Evolutionary conservation across 225 moss, liverwort and hornwort genomes (phyloP).

Genomic region (Climacium dendroides): DNA sequence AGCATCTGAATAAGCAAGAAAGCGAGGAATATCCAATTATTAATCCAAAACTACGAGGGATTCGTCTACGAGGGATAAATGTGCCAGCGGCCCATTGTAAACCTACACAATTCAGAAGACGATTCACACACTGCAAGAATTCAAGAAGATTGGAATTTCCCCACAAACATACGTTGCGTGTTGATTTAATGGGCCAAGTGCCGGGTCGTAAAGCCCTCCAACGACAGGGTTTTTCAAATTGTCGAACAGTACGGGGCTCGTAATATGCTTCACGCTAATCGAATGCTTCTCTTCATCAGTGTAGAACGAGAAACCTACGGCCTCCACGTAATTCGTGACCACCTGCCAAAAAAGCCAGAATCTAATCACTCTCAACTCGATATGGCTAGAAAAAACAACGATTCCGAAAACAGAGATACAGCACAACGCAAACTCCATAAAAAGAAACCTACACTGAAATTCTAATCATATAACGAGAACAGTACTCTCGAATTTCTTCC

Average conservation of each 20-base stretch:
- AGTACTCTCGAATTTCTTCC: not conserved
- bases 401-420: not conserved
- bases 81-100: not conserved
- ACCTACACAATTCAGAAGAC: not conserved
- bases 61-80: not conserved
- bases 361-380: not conserved
- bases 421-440: not conserved
- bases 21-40: not conserved
- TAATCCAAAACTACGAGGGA: not conserved
- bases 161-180: constrained; percentile 24
- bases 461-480: not conserved
- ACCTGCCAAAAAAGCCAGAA: constrained; percentile 34
- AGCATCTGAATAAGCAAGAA: constrained; percentile 35
- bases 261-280: constrained; percentile 81
- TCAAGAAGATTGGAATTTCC: not conserved
- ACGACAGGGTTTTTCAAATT: constrained; percentile 70
- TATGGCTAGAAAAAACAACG: not conserved
- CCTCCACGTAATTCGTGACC: constrained; percentile 61
- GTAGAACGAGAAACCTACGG: constrained; percentile 86
- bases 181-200: constrained; percentile 76
- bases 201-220: constrained; percentile 79
- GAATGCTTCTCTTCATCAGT: constrained; percentile 70
- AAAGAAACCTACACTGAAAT: not conserved
- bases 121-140: not conserved
- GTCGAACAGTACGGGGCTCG: constrained; percentile 82